Base-by-base conservation (phyloP, 2,329 filamentous ascomycete species). In the Alternaria arborescens region DNA sequence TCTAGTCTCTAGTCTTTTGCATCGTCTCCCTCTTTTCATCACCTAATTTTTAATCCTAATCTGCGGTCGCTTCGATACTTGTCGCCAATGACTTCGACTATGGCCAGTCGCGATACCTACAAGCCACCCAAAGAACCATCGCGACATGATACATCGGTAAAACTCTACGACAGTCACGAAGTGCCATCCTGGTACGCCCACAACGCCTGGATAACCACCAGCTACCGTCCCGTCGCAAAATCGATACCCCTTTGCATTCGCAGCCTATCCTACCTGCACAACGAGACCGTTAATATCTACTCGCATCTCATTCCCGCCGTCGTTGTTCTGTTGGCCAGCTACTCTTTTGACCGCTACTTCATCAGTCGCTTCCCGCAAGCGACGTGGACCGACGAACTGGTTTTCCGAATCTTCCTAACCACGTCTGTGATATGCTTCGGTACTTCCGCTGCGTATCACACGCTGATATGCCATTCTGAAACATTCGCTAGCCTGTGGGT, bases 391-490 rank as follows among this genome's bases (percentile, higher is more conserved):
- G 71, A 75, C 40, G 43, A 70, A 24, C 30, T 68, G 36, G 66
- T 67, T 11, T 71, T 76, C 32, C 63, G 60, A 5, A 65, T 70
- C 36, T 75, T 67, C 55, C 67, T 74, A 14, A 44, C 61, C 2
- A 66, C 70, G 11, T 77, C 79, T 1, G 67, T 77, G 11, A 64
- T 67, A 1, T 82, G 80, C 62, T 66, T 82, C 12, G 74, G 74
- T n/a, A 77, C 81, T 65, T 78, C 73, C n/a, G 77, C 92, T 5
- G 90, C 89, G 4, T 98, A 89, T 75, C 94, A 98, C 76, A 85
- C 91, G 4, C 84, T 97, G 52, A 88, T 85, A 26, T 96, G 97
- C 67, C 94, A 97, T 78, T 94, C 91, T 14, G 86, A 87, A 38
- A 77, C 78, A 1, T 91, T 97, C 20, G 88, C 90, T 3, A 89